Conservation (phyloP, 257 asterid genomes). For the Mitragyna speciosa region DNA sequence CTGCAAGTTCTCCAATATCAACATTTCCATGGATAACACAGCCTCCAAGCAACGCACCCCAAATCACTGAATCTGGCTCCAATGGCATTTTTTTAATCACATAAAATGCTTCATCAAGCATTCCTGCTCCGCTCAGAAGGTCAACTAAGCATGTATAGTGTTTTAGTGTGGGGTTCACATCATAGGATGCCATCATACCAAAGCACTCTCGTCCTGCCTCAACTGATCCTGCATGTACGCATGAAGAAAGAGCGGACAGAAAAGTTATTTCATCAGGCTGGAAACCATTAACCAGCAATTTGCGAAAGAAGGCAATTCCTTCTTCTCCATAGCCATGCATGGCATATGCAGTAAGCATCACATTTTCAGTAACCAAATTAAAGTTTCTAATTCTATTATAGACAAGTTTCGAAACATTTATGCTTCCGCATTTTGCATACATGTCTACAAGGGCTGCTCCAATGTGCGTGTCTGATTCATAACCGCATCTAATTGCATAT, state of each 20-base stretch:
- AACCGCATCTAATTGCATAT: constrained; percentile 53
- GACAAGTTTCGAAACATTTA: constrained; percentile 46
- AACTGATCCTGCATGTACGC: constrained; percentile 72
- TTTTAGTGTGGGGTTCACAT: constrained; percentile 54
- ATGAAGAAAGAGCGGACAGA: constrained; percentile 66
- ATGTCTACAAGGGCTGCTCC: constrained; percentile 70
- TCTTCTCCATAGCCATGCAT: constrained; percentile 68
- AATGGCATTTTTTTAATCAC: constrained; percentile 43
- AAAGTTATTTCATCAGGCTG: constrained; percentile 69
- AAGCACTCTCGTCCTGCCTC: constrained; percentile 56
- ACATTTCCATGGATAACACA: constrained; percentile 63
- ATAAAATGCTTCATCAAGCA: constrained; percentile 45
- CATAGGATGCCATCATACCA: constrained; percentile 49
- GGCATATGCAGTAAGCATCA: constrained; percentile 80
- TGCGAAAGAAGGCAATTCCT: constrained; percentile 57
- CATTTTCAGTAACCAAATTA: constrained; percentile 63
- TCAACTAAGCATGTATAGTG: constrained; percentile 83
- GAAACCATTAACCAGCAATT: constrained; percentile 45
- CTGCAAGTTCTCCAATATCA: constrained; percentile 67
- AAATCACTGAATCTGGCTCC: constrained; percentile 62
- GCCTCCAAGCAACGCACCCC: constrained; percentile 85
- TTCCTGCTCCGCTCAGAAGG: constrained; percentile 72
- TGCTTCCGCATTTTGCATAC: constrained; percentile 76
- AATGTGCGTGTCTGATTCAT: constrained; percentile 49
- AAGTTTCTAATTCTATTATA: constrained; percentile 30